Percentiles rank a stretch among this genome's conserved stretches.
These are phyloP conservation scores for Smittium culicis DNA, from an alignment of 371 early-diverging fungal genomes.

Conservation along the genomic window DNA sequence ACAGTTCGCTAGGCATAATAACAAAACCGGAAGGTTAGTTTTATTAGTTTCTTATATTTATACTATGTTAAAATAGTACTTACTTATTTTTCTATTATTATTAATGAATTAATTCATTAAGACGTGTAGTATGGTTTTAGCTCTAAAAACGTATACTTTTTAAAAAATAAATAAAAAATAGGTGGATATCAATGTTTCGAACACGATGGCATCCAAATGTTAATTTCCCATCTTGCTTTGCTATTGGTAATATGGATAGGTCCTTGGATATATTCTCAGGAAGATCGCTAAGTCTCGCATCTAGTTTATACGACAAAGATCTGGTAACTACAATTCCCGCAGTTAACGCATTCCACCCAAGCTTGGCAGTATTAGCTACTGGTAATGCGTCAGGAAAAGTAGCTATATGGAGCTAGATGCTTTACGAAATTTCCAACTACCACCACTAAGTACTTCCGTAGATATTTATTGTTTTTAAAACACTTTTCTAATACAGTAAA, in stretches of 20 bases:
- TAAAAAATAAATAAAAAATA: conserved; percentile 10
- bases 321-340: conserved; percentile 52
- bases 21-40: conserved; percentile 45
- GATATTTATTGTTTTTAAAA: no score
- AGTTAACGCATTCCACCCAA: conserved; percentile 50
- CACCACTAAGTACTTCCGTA: not conserved
- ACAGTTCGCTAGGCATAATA: conserved; percentile 39
- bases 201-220: conserved; percentile 48
- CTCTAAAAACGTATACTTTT: no score
- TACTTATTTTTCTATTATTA: not conserved
- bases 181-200: conserved; percentile 63
- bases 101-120: no score
- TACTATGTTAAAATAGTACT: not conserved
- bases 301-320: conserved; percentile 35
- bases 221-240: conserved; percentile 36
- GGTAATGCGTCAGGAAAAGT: conserved; percentile 38
- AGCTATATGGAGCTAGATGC: conserved; percentile 30
- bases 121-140: no score
- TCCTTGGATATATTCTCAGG: conserved; percentile 44
- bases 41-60: not conserved
- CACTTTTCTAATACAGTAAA: no score
- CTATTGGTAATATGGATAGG: conserved; percentile 55
- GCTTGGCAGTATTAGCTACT: conserved; percentile 28
- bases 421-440: not conserved
- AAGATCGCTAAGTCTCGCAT: conserved; percentile 37